Evolutionary conservation across 345 rosid genomes (phyloP).

Genomic region (Salix purpurea): DNA sequence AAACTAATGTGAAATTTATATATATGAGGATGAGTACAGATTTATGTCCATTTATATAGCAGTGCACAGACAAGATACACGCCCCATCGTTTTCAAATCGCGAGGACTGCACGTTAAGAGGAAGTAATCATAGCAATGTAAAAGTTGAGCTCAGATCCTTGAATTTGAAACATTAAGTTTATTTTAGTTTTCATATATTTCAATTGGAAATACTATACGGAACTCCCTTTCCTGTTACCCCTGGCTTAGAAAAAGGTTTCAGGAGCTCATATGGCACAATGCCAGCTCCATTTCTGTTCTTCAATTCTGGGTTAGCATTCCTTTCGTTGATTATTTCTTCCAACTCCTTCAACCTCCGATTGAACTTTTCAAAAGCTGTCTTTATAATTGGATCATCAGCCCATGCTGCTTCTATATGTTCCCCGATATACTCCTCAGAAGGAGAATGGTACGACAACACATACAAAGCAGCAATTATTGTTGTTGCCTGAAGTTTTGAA

Average conservation of each 20-base stretch:
- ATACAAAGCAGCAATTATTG: constrained; percentile 49
- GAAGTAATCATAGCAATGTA: no score
- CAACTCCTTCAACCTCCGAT: constrained; percentile 38
- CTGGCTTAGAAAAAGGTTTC: constrained; percentile 15
- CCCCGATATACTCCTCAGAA: constrained; percentile 60
- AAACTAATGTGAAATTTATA: no score
- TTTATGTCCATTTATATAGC: no score
- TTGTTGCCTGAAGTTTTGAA: constrained; percentile 41
- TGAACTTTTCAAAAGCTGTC: constrained; percentile 45
- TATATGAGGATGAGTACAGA: no score
- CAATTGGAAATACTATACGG: constrained; percentile 21
- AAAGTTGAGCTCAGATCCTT: no score
- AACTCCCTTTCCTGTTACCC: constrained; percentile 24
- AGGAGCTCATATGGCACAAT: constrained; percentile 22
- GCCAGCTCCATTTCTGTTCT: constrained; percentile 25
- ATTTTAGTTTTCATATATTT: background rate
- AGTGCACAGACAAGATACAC: no score
- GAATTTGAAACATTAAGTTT: no score
- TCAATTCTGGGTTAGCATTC: constrained; percentile 17
- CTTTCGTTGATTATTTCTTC: constrained; percentile 29
- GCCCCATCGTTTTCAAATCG: no score
- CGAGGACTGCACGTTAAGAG: no score
- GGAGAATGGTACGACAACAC: constrained; percentile 54
- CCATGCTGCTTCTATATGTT: constrained; percentile 52
- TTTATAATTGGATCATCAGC: constrained; percentile 39